phyloP scores from a whole-genome alignment of 208 protist genomes.

The Trypanosoma mega region DNA sequence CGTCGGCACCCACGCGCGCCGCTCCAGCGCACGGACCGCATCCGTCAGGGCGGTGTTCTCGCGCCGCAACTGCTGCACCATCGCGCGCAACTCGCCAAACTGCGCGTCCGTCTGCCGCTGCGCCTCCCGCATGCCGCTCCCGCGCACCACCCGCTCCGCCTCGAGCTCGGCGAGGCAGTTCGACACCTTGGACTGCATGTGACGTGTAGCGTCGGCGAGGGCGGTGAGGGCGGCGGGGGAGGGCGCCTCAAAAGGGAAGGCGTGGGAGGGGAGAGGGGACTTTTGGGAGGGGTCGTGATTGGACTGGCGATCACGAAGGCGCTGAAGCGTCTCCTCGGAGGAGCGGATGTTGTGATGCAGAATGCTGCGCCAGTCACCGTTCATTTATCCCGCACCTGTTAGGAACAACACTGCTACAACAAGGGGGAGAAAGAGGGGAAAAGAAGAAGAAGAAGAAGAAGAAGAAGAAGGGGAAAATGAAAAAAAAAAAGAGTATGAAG shows the following conservation, averaged over 20 bases:
- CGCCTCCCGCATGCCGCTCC: constrained; percentile 54
- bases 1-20: constrained; percentile 6
- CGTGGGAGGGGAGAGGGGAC: constrained; percentile 26
- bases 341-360: constrained; percentile 38
- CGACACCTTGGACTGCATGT: constrained; percentile 45
- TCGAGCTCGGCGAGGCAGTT: constrained; percentile 62
- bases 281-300: constrained; percentile 37
- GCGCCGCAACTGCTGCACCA: constrained; percentile 50
- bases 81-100: constrained; percentile 49
- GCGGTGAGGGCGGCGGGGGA: neutral
- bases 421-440: neutral
- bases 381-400: neutral
- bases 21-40: constrained; percentile 55
- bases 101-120: constrained; percentile 35
- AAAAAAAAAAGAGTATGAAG: constrained; percentile 3
- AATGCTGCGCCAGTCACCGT: constrained; percentile 6
- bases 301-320: constrained; percentile 39
- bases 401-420: neutral
- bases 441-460: constrained; percentile 4
- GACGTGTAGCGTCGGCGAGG: constrained; percentile 12
- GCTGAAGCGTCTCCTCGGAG: constrained; percentile 47
- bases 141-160: constrained; percentile 67
- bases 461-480: constrained; percentile 2
- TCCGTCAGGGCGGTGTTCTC: constrained; percentile 61
- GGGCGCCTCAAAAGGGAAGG: constrained; percentile 1